Evolutionary conservation across 495 filamentous ascomycete species (phyloP).

Genomic region (Monascus purpureus): DNA sequence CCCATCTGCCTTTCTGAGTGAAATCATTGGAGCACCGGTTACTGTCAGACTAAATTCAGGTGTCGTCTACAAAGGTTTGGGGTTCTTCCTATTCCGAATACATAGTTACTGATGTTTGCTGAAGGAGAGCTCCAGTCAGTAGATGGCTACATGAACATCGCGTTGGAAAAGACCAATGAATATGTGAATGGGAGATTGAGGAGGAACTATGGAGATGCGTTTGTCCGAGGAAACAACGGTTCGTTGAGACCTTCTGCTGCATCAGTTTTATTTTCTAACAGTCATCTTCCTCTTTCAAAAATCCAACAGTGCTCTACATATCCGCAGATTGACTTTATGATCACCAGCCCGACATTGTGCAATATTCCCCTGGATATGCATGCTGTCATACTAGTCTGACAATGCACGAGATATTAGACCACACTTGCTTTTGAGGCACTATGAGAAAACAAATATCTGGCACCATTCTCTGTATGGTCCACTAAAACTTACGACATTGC

Average conservation of each 20-base stretch:
- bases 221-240: slow-evolving; percentile 96
- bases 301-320: slow-evolving; percentile 24
- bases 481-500: too few relatives aligned
- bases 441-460: too few relatives aligned
- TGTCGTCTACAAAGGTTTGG: slow-evolving; percentile 80
- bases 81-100: background rate
- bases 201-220: slow-evolving; percentile 84
- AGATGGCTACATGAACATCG: slow-evolving; percentile 99
- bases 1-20: slow-evolving; percentile 76
- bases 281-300: background rate
- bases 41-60: slow-evolving; percentile 94
- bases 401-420: too few relatives aligned
- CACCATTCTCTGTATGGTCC: too few relatives aligned
- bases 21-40: slow-evolving; percentile 84
- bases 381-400: too few relatives aligned
- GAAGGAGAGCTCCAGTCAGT: slow-evolving; percentile 88
- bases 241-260: slow-evolving; percentile 1
- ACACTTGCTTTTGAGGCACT: too few relatives aligned
- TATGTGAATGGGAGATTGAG: slow-evolving; percentile 69
- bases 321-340: slow-evolving; percentile 16
- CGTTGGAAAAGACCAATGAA: slow-evolving; percentile 87
- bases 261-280: slow-evolving; percentile 1
- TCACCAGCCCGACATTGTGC: too few relatives aligned
- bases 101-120: slow-evolving; percentile 4
- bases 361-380: too few relatives aligned